phyloP scores from a whole-genome alignment of 2,329 filamentous ascomycete genomes.

The Trichoderma koningiopsis region DNA sequence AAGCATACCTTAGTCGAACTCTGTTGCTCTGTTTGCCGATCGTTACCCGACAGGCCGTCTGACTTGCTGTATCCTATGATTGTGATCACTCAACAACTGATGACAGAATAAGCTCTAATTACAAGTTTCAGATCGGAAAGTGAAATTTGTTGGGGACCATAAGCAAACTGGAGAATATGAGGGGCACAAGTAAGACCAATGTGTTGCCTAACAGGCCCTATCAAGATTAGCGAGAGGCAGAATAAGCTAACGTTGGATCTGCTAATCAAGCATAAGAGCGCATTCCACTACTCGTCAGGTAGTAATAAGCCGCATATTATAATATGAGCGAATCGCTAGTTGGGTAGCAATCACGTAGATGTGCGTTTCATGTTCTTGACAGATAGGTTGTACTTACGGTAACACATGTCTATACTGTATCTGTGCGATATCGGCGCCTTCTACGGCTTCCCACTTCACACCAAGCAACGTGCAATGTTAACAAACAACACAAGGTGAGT shows the following conservation, averaged over 20 bases:
- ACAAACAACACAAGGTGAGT: neutral
- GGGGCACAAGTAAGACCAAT: neutral
- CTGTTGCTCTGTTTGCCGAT: neutral
- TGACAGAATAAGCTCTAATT: neutral
- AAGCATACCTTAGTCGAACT: neutral
- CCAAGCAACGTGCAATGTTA: neutral
- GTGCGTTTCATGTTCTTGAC: neutral
- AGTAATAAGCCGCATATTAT: neutral
- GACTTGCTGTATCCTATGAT: neutral
- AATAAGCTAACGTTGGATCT: neutral
- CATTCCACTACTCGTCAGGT: neutral
- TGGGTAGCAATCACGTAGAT: neutral
- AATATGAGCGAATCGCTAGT: neutral
- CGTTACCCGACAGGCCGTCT: neutral
- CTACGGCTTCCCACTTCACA: neutral
- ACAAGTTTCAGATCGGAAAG: neutral
- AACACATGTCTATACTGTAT: neutral
- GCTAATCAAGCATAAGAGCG: neutral
- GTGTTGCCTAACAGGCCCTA: neutral
- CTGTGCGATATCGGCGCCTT: neutral
- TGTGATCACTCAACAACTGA: neutral
- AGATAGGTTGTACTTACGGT: neutral
- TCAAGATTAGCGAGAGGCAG: neutral
- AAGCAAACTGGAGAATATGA: neutral
- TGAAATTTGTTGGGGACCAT: neutral